Conservation (phyloP, 306 rosid species). For the Ziziphus jujuba region DNA sequence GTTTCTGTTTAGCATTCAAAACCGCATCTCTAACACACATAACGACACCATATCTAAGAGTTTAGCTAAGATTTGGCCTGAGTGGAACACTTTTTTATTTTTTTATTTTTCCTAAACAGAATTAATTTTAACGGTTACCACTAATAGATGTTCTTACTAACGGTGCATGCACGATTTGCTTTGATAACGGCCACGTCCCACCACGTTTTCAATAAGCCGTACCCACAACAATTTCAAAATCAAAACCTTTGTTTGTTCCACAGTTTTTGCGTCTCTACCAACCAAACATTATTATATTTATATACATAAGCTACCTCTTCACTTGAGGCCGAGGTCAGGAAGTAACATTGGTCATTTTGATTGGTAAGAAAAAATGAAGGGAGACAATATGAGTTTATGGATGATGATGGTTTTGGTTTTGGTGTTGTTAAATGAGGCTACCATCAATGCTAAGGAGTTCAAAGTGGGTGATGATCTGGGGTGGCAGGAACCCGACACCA, state of each 20-base stretch:
- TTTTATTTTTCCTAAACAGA: neutral
- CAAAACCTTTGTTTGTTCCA: neutral
- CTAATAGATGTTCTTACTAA: constrained; percentile 8
- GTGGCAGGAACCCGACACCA: constrained; percentile 55
- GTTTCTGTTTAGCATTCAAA: no score
- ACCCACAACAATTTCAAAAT: constrained; percentile 6
- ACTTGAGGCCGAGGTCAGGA: no score
- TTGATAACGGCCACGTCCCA: constrained; percentile 21
- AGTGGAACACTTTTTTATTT: no score
- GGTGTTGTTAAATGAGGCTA: constrained; percentile 2
- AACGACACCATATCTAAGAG: no score
- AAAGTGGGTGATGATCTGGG: constrained; percentile 69
- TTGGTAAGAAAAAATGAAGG: no score
- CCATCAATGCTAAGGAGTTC: constrained; percentile 41
- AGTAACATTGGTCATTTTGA: no score
- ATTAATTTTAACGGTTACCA: constrained; percentile 17
- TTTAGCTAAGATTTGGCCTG: no score
- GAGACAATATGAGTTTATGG: neutral
- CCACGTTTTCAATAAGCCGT: neutral
- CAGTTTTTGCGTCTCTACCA: neutral
- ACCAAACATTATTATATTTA: neutral
- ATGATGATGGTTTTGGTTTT: constrained; percentile 32
- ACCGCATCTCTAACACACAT: no score
- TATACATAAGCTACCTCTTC: no score
- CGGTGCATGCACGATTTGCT: neutral